Evolutionary conservation across 1,284 basidiomycete genomes (phyloP), one percentile per base, ranked within the genome.

Genomic region (Tilletia caries): DNA sequence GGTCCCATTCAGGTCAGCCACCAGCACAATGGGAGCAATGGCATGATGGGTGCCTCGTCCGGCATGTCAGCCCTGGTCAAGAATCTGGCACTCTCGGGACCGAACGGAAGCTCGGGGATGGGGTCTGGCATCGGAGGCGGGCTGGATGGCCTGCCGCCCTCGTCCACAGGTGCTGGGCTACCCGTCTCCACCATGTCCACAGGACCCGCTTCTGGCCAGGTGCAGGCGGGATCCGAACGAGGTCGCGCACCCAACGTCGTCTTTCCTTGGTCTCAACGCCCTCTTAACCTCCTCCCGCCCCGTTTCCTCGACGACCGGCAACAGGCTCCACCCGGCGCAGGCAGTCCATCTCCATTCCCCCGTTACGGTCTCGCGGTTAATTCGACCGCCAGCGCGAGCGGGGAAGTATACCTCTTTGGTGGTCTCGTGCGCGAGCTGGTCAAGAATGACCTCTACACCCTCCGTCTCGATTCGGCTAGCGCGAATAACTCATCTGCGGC

Each of bases 321-420:
- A 20, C 80, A 80, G 65, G 79, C 79, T 27, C 79, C 82, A 46
- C 74, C 79, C 15, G 80, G 79, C 20, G 79, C 79, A 1, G 71
- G 79, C 33, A 84, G 82, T 18, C 82, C 84, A 3, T 82, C 84
- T 27, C 96, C 96, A 0, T 98, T 99, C 84, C 96, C 96, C 18
- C 90, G 96, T 68, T 99, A 99, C 82, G 96, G 96, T 13, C 93
- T 97, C 80, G 92, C 95, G 2, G 88, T 97, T n/a, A 95, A 96
- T 27, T 89, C 92, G 15, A 89, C 88, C 60, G 80, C 83, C 2
- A 91, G 91, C 13, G 82, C 88, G 23, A 88, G 87, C 6, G 95
- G 95, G 29, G 95, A 98, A 80, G 89, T 99, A 75, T 95, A 94
- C 84, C 88, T 98, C 70, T 99, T 98, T 80, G 96, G 96, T 77